These are phyloP conservation scores for Wallacemonas collosoma DNA, from an alignment of 208 protist species.

Conservation along the genomic window DNA sequence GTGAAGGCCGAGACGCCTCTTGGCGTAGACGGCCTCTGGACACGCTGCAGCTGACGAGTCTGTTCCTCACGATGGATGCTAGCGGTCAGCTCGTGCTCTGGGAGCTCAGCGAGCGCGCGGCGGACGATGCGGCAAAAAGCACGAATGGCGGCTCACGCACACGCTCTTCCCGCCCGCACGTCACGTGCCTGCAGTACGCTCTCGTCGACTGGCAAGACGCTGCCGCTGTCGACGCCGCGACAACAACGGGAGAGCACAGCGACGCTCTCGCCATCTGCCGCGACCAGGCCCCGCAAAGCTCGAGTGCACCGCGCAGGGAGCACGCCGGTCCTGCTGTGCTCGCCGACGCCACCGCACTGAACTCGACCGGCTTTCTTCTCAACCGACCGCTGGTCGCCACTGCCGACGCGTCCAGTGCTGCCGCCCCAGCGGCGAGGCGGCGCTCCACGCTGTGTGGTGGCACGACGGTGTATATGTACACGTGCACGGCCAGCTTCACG, in stretches of 20 bases:
- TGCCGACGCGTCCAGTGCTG: no score
- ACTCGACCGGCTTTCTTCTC: not conserved
- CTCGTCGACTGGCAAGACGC: not conserved
- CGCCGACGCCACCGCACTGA: constrained; percentile 2
- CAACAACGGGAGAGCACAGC: no score
- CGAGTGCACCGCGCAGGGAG: no score
- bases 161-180: not conserved
- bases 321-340: constrained; percentile 9
- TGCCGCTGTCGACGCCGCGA: not conserved
- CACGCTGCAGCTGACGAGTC: not conserved
- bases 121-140: no score
- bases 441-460: not conserved
- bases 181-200: constrained; percentile 1
- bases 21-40: no score
- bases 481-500: not conserved
- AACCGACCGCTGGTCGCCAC: not conserved
- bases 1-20: no score
- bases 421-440: no score
- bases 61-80: constrained; percentile 32
- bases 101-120: constrained; percentile 14
- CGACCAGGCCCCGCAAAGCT: no score
- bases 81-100: constrained; percentile 39
- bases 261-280: no score
- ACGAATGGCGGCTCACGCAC: not conserved
- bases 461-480: not conserved